Evolutionary conservation across 768 basidiomycete genomes (phyloP), one percentile per base, ranked within the genome.

Genomic region (Cytidiella melzeri): DNA sequence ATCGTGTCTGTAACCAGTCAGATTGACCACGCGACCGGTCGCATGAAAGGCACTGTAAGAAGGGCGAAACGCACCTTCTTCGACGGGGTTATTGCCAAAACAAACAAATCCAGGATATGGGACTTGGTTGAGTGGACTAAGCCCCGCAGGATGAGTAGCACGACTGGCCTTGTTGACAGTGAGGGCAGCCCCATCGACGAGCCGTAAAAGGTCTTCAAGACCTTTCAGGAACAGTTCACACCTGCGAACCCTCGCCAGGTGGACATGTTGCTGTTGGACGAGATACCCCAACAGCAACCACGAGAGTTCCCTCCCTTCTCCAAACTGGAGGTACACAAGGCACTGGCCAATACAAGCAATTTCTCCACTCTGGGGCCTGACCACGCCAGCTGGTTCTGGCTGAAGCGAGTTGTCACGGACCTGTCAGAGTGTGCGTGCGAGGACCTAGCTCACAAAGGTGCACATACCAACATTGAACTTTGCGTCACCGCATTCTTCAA

Each of bases 351-450:
- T 15, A 52, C 53, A 0, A 49, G 49, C 41, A 54, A 52, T 24
- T 30, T 42, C 21, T 55, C 53, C 2, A 54, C 55, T 9, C 49
- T 56, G 13, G 54, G 54, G 2, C 50, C 52, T 20, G 54, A 56
- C 19, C 23, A 53, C 36, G 28, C 48, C 5, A n/a, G n/a, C n/a
- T n/a, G n/a, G n/a, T n/a, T n/a, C n/a, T n/a, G n/a, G n/a, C n/a
- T n/a, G n/a, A n/a, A 28, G 34, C 18, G 49, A 2, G 41, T 51
- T 10, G 5, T 51, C 15, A 7, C 3, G 25, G 41, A 43, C 43
- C 5, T 36, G 23, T 27, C 36, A 12, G 40, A 27, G 19, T 47
- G 39, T 41, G 25, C 27, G 11, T 36, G 27, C 15, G 45, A 28
- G n/a, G 28, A 40, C 18, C 5, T 12, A 3, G 23, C 15, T 15